Conservation (phyloP, 2,329 filamentous ascomycete genomes). For the Blumeria graminis region DNA sequence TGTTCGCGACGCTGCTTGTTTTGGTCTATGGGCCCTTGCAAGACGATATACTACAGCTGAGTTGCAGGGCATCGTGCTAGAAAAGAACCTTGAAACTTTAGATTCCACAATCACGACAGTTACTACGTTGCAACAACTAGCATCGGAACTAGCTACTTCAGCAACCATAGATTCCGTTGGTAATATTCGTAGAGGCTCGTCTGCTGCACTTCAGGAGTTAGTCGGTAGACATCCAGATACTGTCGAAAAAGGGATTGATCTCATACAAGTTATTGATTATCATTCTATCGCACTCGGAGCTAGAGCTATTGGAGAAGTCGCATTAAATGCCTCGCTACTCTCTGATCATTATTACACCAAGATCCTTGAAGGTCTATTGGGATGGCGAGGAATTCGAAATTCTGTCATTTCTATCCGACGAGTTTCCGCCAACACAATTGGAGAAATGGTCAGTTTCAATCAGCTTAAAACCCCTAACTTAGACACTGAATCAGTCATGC, state of each 20-base stretch:
- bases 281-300: conserved; percentile 75
- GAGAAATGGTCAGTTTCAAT: conserved; percentile 22
- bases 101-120: conserved; percentile 10
- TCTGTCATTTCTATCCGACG: conserved; percentile 50
- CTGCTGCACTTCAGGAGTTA: conserved; percentile 80
- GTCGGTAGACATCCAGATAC: conserved; percentile 80
- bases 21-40: conserved; percentile 83
- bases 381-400: conserved; percentile 76
- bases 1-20: conserved; percentile 85
- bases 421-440: conserved; percentile 45
- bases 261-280: conserved; percentile 84
- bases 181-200: conserved; percentile 80
- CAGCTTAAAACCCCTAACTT: not conserved
- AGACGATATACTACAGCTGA: conserved; percentile 67
- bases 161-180: conserved; percentile 75
- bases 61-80: conserved; percentile 35
- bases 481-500: not conserved
- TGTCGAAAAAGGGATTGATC: conserved; percentile 53
- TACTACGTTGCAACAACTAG: conserved; percentile 51
- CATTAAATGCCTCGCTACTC: conserved; percentile 41
- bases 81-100: conserved; percentile 1
- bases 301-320: conserved; percentile 57
- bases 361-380: conserved; percentile 44
- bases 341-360: conserved; percentile 40
- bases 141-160: conserved; percentile 55